Evolutionary conservation across 345 rosid genomes (phyloP), one percentile per base, ranked within the genome.

Genomic region (Kandelia obovata): DNA sequence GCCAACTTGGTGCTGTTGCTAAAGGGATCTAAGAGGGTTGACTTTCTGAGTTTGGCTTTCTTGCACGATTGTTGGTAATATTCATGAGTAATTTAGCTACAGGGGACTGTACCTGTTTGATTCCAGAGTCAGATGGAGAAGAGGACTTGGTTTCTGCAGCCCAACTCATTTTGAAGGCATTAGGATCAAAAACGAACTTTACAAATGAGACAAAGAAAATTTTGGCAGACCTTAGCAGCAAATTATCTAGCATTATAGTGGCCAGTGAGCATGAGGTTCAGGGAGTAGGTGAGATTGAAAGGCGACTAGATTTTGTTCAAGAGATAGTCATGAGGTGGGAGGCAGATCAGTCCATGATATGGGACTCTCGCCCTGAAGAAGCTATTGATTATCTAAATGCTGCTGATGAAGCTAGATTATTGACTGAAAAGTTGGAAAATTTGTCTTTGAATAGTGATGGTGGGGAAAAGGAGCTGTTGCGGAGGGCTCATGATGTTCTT

Each of bases 401-500:
- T 34, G 89, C 74, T n/a, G 84, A 83, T 53, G 96, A 88, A 67
- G 79, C 83, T 51, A 77, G 77, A 58, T 79, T 68, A 55, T 77
- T 89, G 87, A 83, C 78, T 2, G 88, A 80, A 75, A 77, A 70
- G 71, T 76, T 91, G 31, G 96, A 88, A 62, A 65, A 68, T 60
- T 77, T 75, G 71, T 49, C 71, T 43, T 37, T 32, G 10, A 71
- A 64, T 13, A 69, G 68, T 39, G 77, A 67, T 23, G 80, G 67
- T 47, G 80, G 43, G 11, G 82, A 82, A 71, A 84, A 67, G 65
- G 75, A 73, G 52, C 69, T 86, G 59, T 32, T 91, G 28, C 75
- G 81, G 30, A 89, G 82, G 77, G 90, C 94, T 59, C 87, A 88
- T 58, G 88, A 89, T 76, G 83, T 89, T 76, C 90, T 93, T 75